Percentiles rank a stretch among this genome's conserved stretches.
phyloP scores from a whole-genome alignment of 2,329 filamentous ascomycete genomes.

The Thielaviopsis musarum region DNA sequence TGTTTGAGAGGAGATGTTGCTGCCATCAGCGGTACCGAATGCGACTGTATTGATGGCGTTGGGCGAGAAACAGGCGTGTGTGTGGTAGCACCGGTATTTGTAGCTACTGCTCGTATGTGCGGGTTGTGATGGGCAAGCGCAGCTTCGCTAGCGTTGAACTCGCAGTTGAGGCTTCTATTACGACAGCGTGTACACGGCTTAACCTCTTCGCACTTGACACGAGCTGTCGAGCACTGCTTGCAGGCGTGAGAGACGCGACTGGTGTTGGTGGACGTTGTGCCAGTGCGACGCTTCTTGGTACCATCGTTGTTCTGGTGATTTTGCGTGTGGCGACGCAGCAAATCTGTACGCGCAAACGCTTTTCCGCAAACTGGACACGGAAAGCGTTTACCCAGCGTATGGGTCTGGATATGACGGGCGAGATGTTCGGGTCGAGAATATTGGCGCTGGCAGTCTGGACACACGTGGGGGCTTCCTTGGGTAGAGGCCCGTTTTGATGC shows the following conservation, averaged over 20 bases:
- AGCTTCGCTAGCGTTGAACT: slow-evolving; percentile 21
- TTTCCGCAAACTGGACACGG: slow-evolving; percentile 34
- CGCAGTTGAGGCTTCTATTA: slow-evolving; percentile 29
- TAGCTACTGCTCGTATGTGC: slow-evolving; percentile 12
- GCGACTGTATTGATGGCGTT: background rate
- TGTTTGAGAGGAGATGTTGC: background rate
- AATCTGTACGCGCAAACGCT: slow-evolving; percentile 35
- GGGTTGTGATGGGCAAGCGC: slow-evolving; percentile 11
- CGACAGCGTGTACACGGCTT: slow-evolving; percentile 37
- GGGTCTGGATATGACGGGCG: slow-evolving; percentile 33
- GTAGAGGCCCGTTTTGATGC: slow-evolving; percentile 1
- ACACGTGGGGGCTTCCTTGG: slow-evolving; percentile 22
- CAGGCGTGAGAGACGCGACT: slow-evolving; percentile 37
- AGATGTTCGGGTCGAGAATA: slow-evolving; percentile 38
- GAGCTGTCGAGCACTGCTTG: slow-evolving; percentile 31
- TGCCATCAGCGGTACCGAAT: background rate
- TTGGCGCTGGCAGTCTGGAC: slow-evolving; percentile 32
- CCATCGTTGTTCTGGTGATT: slow-evolving; percentile 33
- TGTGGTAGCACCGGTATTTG: background rate
- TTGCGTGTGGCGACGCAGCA: slow-evolving; percentile 33
- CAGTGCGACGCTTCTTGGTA: slow-evolving; percentile 30
- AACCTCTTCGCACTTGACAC: slow-evolving; percentile 37
- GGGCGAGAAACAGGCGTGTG: background rate
- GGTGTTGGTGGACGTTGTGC: slow-evolving; percentile 26
- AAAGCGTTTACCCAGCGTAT: slow-evolving; percentile 33